These are phyloP conservation scores for Nothophaeocryptopus gaeumannii DNA, from an alignment of 2,329 filamentous ascomycete species.

Conservation along the genomic window DNA sequence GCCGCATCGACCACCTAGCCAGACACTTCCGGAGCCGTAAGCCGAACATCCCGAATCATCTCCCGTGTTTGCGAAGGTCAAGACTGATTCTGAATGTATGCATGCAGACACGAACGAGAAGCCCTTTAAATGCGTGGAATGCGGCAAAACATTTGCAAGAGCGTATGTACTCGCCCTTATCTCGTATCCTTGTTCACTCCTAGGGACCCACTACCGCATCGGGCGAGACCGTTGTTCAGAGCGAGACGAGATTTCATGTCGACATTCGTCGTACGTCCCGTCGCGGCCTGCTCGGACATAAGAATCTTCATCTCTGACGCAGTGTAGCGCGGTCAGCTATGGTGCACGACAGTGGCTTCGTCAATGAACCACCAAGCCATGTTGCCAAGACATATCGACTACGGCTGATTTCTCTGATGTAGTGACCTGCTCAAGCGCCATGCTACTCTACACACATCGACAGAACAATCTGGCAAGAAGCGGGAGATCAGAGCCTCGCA, in stretches of 20 bases:
- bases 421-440: slow-evolving; percentile 22
- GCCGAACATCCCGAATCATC: neutral
- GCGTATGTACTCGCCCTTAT: slow-evolving; percentile 14
- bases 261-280: too few relatives aligned
- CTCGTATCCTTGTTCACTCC: neutral
- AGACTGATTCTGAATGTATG: slow-evolving; percentile 4
- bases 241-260: neutral
- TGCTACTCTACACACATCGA: slow-evolving; percentile 18
- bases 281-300: too few relatives aligned
- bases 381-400: too few relatives aligned
- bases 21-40: slow-evolving; percentile 24
- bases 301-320: too few relatives aligned
- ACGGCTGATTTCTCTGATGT: too few relatives aligned
- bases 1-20: slow-evolving; percentile 22
- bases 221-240: slow-evolving; percentile 3
- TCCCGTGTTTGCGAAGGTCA: neutral
- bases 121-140: slow-evolving; percentile 21
- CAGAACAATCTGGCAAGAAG: slow-evolving; percentile 22
- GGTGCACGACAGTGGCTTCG: too few relatives aligned
- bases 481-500: slow-evolving; percentile 23
- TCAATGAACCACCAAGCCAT: too few relatives aligned
- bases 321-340: too few relatives aligned
- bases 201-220: neutral
- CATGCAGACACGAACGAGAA: slow-evolving; percentile 24
- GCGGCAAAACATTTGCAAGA: slow-evolving; percentile 23